Evolutionary conservation across 2,329 filamentous ascomycete genomes (phyloP).

Genomic region (Trichoderma endophyticum): DNA sequence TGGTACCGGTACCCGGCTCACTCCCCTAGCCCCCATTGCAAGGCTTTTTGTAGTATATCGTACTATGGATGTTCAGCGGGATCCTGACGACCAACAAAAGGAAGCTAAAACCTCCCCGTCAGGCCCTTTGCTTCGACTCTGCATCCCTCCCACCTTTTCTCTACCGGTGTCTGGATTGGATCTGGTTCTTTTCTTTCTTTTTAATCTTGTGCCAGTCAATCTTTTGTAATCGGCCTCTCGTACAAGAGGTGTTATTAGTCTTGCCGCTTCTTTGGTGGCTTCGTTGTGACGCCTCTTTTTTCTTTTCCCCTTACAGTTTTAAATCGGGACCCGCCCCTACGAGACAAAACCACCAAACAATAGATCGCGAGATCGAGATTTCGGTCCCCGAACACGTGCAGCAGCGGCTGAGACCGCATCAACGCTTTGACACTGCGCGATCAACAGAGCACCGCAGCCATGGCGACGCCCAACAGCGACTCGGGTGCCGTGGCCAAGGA

Average conservation of each 20-base stretch:
- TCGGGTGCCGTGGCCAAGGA: constrained; percentile 47
- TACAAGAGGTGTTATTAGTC: neutral
- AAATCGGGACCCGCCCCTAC: neutral
- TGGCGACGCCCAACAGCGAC: constrained; percentile 32
- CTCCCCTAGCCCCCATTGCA: neutral
- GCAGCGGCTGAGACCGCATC: neutral
- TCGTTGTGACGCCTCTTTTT: neutral
- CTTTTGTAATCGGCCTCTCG: neutral
- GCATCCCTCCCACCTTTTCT: neutral
- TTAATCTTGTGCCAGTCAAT: neutral
- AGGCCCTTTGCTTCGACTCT: neutral
- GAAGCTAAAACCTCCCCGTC: constrained; percentile 12
- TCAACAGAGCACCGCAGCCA: neutral
- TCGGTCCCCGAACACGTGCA: neutral
- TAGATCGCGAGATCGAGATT: neutral
- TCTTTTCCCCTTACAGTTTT: neutral
- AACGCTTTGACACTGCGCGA: neutral
- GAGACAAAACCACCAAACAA: neutral
- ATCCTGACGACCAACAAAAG: neutral
- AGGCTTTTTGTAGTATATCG: neutral
- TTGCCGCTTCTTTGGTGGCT: neutral
- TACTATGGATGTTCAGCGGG: neutral
- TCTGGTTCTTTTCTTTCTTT: neutral
- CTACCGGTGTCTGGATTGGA: neutral
- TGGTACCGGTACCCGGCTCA: neutral